Evolutionary conservation across 2,329 filamentous ascomycete genomes (phyloP).

Genomic region (Cylindrodendrum hubeiense): DNA sequence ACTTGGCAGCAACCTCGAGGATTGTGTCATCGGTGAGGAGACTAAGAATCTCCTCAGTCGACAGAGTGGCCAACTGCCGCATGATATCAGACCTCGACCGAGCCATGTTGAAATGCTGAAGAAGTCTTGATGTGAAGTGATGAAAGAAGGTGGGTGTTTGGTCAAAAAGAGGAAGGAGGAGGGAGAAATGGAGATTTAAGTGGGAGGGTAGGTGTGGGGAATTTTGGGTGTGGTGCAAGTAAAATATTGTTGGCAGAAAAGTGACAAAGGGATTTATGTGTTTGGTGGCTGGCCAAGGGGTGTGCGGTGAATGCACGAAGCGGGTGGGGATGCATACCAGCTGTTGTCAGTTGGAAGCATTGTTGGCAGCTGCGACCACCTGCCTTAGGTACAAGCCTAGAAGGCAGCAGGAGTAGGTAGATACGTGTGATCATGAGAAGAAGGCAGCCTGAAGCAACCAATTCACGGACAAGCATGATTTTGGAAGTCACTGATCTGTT

Average conservation of each 20-base stretch:
- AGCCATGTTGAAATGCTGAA: constrained; percentile 26
- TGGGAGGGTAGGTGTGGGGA: neutral
- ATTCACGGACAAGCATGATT: neutral
- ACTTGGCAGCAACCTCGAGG: constrained; percentile 34
- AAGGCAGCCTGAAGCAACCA: neutral
- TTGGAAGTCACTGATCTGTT: neutral
- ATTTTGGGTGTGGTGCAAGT: neutral
- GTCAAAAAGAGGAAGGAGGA: neutral
- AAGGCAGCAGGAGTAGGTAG: neutral
- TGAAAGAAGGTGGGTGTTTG: neutral
- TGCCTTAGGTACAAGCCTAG: neutral
- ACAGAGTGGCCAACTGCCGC: constrained; percentile 28
- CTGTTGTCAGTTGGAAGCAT: neutral
- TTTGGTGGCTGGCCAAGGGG: neutral
- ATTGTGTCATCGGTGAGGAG: constrained; percentile 37
- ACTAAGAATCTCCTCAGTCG: constrained; percentile 31
- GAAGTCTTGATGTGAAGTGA: neutral
- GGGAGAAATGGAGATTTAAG: neutral
- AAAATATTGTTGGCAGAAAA: neutral
- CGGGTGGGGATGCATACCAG: neutral
- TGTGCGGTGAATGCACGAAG: neutral
- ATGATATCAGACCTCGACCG: constrained; percentile 28
- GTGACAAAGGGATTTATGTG: neutral
- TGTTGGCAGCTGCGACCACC: neutral
- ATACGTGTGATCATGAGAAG: neutral